Conservation (phyloP, 2,329 filamentous ascomycete species). For the Graphilbum fragrans region DNA sequence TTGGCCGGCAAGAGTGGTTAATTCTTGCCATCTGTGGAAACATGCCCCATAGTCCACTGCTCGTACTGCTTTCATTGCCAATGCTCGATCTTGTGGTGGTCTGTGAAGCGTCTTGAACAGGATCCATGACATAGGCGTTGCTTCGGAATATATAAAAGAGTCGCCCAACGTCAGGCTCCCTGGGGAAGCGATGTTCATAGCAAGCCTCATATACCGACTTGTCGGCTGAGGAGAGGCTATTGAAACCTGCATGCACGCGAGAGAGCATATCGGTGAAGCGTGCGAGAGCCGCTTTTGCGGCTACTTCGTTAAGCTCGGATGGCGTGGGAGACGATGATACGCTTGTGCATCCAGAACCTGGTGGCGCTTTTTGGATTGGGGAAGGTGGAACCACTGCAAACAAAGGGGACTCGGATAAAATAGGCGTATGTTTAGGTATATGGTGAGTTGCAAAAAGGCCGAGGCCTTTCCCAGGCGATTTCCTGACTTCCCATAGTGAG, state of each 20-base stretch:
- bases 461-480: conserved; percentile 22
- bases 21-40: conserved; percentile 22
- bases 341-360: too few relatives aligned
- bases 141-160: conserved; percentile 24
- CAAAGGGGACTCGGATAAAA: conserved; percentile 25
- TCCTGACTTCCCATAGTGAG: conserved; percentile 5
- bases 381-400: conserved; percentile 18
- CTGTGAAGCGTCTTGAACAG: neutral
- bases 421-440: conserved; percentile 23
- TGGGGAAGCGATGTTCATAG: conserved; percentile 14
- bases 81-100: too few relatives aligned
- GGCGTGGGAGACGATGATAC: conserved; percentile 7
- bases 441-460: conserved; percentile 24
- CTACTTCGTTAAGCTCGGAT: neutral
- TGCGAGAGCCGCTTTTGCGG: conserved; percentile 9
- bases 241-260: conserved; percentile 14
- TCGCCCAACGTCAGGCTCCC: conserved; percentile 11
- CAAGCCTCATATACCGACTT: conserved; percentile 16
- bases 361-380: too few relatives aligned
- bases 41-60: conserved; percentile 10
- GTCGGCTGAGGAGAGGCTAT: conserved; percentile 13
- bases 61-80: neutral
- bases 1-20: conserved; percentile 26
- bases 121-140: conserved; percentile 23
- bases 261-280: conserved; percentile 18